Conservation (phyloP, 352 stramenopile species). For the Phytophthora citricola region DNA sequence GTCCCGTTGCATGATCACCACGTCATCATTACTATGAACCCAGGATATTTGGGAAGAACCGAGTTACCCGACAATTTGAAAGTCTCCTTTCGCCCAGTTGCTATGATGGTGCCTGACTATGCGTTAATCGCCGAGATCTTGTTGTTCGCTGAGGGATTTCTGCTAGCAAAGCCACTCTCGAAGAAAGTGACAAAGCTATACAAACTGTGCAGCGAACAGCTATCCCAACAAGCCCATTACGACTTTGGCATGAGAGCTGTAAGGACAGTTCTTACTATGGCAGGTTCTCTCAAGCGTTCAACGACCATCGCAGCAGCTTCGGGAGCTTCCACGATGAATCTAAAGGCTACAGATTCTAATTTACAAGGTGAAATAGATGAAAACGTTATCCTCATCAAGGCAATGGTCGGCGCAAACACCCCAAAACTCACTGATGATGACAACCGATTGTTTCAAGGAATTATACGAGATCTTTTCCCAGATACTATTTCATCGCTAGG, state of each 20-base stretch:
- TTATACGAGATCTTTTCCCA: conserved; percentile 91
- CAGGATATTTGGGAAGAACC: conserved; percentile 76
- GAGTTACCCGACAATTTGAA: conserved; percentile 90
- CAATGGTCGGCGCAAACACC: conserved; percentile 93
- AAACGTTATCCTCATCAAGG: conserved; percentile 92
- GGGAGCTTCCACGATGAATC: conserved; percentile 4
- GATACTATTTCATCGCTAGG: conserved; percentile 37
- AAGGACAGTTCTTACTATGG: conserved; percentile 82
- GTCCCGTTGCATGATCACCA: conserved; percentile 73
- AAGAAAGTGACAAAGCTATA: conserved; percentile 82
- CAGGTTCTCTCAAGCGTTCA: conserved; percentile 69
- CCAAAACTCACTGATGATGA: conserved; percentile 93
- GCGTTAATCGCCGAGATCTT: conserved; percentile 86
- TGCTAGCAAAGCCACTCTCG: conserved; percentile 64
- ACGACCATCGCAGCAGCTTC: background rate
- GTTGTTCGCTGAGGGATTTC: conserved; percentile 84
- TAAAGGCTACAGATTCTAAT: conserved; percentile 12
- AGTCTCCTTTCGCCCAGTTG: conserved; percentile 81
- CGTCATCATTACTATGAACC: conserved; percentile 92
- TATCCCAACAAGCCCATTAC: conserved; percentile 87
- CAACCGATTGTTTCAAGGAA: conserved; percentile 87
- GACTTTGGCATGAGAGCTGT: conserved; percentile 91
- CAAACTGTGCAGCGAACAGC: conserved; percentile 86
- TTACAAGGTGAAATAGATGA: conserved; percentile 39
- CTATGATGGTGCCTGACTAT: conserved; percentile 92